Evolutionary conservation across 495 filamentous ascomycete genomes (phyloP).

Genomic region (Paragyromitra xinjiangensis): DNA sequence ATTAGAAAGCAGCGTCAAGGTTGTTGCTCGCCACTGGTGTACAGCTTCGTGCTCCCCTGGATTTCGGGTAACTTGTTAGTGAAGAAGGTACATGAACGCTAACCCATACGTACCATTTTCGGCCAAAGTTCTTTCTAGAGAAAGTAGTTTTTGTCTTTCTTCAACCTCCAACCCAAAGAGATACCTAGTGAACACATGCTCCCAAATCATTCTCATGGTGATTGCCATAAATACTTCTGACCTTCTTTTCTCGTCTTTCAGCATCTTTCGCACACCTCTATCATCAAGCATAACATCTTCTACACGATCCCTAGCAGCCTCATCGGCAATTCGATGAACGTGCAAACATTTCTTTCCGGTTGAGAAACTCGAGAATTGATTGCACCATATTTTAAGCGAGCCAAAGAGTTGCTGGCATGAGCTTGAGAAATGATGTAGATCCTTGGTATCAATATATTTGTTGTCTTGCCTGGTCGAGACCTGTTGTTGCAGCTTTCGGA

Average conservation of each 20-base stretch:
- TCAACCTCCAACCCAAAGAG: conserved; percentile 98
- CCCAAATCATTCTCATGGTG: conserved; percentile 97
- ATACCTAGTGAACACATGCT: conserved; percentile 96
- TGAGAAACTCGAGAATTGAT: conserved; percentile 95
- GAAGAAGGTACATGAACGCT: not conserved
- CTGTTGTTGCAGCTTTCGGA: conserved; percentile 82
- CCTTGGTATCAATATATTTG: conserved; percentile 79
- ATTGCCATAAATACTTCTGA: conserved; percentile 96
- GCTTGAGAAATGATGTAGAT: conserved; percentile 92
- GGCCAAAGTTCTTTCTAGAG: conserved; percentile 84
- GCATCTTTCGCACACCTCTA: conserved; percentile 83
- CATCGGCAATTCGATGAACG: conserved; percentile 81
- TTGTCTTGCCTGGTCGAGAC: conserved; percentile 73
- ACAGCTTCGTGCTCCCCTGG: conserved; percentile 69
- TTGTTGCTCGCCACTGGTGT: conserved; percentile 94
- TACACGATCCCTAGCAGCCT: conserved; percentile 87
- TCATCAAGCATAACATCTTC: conserved; percentile 95
- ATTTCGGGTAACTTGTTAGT: conserved; percentile 58
- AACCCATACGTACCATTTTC: conserved; percentile 71
- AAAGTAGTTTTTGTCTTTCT: conserved; percentile 95
- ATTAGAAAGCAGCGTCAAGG: conserved; percentile 83
- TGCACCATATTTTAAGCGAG: conserved; percentile 93
- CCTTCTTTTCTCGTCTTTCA: conserved; percentile 83
- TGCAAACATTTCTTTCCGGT: conserved; percentile 83
- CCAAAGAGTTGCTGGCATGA: conserved; percentile 94